These are phyloP conservation scores for Jaapia argillacea DNA, from an alignment of 768 basidiomycete species.

Conservation along the genomic window DNA sequence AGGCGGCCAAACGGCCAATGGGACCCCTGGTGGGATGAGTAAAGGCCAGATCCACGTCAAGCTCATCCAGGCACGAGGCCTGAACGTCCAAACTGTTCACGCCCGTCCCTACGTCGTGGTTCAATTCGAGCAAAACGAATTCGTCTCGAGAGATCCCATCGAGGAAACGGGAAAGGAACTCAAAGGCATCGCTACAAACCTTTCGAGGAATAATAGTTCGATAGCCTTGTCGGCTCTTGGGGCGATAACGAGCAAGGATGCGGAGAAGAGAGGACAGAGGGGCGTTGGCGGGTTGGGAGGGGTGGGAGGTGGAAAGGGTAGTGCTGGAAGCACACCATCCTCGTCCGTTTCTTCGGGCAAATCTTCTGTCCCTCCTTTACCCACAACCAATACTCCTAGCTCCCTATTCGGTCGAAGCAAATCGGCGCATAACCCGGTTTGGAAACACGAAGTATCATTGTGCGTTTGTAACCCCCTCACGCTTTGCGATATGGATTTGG, in stretches of 20 bases:
- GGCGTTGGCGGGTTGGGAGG: not conserved
- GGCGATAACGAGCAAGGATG: conserved; percentile 43
- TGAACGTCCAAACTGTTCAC: conserved; percentile 57
- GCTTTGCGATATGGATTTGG: not conserved
- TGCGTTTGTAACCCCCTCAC: conserved; percentile 31
- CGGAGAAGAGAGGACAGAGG: conserved; percentile 23
- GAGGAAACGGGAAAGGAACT: conserved; percentile 83
- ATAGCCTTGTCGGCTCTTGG: conserved; percentile 58
- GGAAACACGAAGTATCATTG: conserved; percentile 99
- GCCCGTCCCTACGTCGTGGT: conserved; percentile 91
- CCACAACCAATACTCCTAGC: not conserved
- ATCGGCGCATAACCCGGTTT: conserved; percentile 84
- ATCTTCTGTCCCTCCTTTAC: conserved; percentile 13
- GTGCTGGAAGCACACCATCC: conserved; percentile 33
- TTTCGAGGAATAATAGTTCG: conserved; percentile 48
- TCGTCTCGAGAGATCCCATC: conserved; percentile 85
- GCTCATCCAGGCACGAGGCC: conserved; percentile 81
- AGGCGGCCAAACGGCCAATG: conserved; percentile 27
- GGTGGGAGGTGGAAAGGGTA: conserved; percentile 23
- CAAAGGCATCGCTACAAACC: conserved; percentile 60
- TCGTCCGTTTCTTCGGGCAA: conserved; percentile 31
- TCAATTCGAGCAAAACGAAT: conserved; percentile 98
- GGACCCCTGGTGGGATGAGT: conserved; percentile 23
- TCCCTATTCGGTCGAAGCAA: conserved; percentile 22
- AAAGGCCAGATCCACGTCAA: conserved; percentile 90